Evolutionary conservation across 2,329 filamentous ascomycete genomes (phyloP).

Genomic region (Fusarium sp.): DNA sequence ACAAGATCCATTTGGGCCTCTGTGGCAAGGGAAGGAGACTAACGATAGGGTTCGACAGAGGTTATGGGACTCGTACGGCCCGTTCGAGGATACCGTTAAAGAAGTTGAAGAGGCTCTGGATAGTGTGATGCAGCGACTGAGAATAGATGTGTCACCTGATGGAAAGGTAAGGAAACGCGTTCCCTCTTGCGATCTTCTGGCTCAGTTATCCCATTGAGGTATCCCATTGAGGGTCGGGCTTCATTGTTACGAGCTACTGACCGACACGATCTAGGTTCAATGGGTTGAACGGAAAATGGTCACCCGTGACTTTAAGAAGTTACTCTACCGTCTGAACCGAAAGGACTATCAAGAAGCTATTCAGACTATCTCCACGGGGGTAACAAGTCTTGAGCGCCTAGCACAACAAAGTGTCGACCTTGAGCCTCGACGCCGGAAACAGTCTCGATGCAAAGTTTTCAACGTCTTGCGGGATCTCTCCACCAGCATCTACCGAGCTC

Average conservation of each 20-base stretch:
- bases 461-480: slow-evolving; percentile 15
- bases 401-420: not conserved
- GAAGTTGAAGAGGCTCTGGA: slow-evolving; percentile 39
- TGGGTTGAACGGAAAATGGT: slow-evolving; percentile 1
- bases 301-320: slow-evolving; percentile 10
- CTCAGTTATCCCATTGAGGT: no score
- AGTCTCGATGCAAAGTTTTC: slow-evolving; percentile 13
- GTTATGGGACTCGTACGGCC: slow-evolving; percentile 33
- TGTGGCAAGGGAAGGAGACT: slow-evolving; percentile 39
- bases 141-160: not conserved
- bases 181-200: no score
- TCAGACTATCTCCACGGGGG: not conserved
- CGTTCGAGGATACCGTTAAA: slow-evolving; percentile 38
- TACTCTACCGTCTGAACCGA: slow-evolving; percentile 5
- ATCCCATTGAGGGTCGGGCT: no score
- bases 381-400: not conserved
- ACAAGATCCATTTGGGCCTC: slow-evolving; percentile 38
- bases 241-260: rapidly evolving
- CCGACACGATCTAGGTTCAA: not conserved
- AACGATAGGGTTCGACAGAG: slow-evolving; percentile 33
- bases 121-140: slow-evolving; percentile 19
- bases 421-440: slow-evolving; percentile 7
- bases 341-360: slow-evolving; percentile 18
- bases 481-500: slow-evolving; percentile 14
- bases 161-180: not conserved